Evolutionary conservation across 2,329 filamentous ascomycete species (phyloP), one percentile per base, ranked within the genome.

Genomic region (Stagonosporopsis tanaceti): DNA sequence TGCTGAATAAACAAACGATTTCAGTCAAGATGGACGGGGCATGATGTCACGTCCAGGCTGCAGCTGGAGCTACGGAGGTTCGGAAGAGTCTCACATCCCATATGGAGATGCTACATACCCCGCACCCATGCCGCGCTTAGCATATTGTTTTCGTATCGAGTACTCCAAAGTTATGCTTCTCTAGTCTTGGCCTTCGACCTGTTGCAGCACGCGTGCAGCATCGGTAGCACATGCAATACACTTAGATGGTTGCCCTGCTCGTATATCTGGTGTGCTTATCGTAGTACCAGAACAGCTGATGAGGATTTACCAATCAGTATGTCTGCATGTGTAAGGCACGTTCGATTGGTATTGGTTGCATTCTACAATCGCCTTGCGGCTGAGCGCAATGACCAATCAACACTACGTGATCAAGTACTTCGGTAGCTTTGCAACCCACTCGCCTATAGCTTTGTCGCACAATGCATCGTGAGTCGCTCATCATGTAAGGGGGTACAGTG

Each of bases 371-470:
- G 51, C 63, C 47, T 44, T 53, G 53, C 47, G 48, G 57, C 61
- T 57, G 54, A 62, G 55, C 57, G 55, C 62, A 59, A 42, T 53
- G 35, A 25, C 62, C 65, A 66, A 67, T 67, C 35, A 59, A 12
- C 12, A 45, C n/a, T 44, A 34, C 46, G 47, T 52, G 52, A 45
- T 59, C 50, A 40, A 35, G 37, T 47, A 59, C 47, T 38, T 48
- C 22, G 38, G 47, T 47, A 48, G 50, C 42, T 42, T 47, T 45
- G 57, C 37, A 58, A 62, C 59, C 48, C 50, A 51, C 47, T 14
- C 38, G 37, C 39, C 48, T 50, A 47, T 40, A 34, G 15, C 39
- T 37, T 52, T 8, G 55, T 50, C 45, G 44, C 47, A 61, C 55
- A 50, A n/a, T 20, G 20, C 35, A 47, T 52, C 22, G 15, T 24